These are phyloP conservation scores for Didymella glomerata DNA, from an alignment of 2,329 filamentous ascomycete species.

Conservation along the genomic window DNA sequence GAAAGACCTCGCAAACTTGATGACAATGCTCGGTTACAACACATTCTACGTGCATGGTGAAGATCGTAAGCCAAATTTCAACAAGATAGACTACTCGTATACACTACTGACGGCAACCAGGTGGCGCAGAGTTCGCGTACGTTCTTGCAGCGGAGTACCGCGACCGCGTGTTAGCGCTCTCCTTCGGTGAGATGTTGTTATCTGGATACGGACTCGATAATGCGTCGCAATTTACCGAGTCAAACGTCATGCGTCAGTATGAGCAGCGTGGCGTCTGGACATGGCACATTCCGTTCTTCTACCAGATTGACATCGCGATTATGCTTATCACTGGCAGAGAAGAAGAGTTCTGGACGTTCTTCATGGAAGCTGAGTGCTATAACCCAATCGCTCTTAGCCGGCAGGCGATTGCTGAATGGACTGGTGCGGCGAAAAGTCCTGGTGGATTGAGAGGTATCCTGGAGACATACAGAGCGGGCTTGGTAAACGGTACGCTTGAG, in stretches of 20 bases:
- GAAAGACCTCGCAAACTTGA: constrained; percentile 45
- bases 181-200: constrained; percentile 46
- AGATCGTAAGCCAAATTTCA: constrained; percentile 29
- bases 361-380: constrained; percentile 51
- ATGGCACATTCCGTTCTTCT: constrained; percentile 46
- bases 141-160: constrained; percentile 44
- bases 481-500: constrained; percentile 37
- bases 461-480: constrained; percentile 47
- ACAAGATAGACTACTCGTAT: no score
- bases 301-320: constrained; percentile 46
- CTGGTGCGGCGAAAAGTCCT: constrained; percentile 44
- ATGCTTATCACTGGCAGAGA: constrained; percentile 50
- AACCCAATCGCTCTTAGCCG: constrained; percentile 45
- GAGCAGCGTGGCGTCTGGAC: constrained; percentile 48
- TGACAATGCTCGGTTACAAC: constrained; percentile 46
- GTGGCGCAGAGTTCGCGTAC: constrained; percentile 49
- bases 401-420: constrained; percentile 39
- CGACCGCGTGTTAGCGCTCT: constrained; percentile 37
- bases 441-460: constrained; percentile 46
- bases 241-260: constrained; percentile 37
- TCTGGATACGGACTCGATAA: constrained; percentile 45
- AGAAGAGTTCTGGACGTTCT: constrained; percentile 48
- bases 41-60: constrained; percentile 49
- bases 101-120: neutral
- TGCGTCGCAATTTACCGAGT: constrained; percentile 41